phyloP scores from a whole-genome alignment of 148 eudicot genomes.

The Fagopyrum esculentum region DNA sequence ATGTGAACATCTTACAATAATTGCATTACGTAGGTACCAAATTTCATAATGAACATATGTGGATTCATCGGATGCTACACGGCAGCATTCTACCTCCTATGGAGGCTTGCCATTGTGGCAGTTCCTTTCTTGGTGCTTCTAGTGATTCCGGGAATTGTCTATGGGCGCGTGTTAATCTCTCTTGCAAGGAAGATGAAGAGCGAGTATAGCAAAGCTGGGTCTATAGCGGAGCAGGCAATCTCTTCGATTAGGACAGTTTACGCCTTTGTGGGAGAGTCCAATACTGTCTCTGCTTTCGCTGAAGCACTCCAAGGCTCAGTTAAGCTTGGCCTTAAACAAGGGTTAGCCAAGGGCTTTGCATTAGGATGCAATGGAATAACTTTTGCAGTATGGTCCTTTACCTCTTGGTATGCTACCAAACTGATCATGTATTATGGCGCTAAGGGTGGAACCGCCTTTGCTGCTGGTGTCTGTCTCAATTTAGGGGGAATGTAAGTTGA shows the following conservation, averaged over 20 bases:
- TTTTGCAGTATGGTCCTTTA: constrained; percentile 12
- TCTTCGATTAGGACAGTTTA: constrained; percentile 15
- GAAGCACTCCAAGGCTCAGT: constrained; percentile 4
- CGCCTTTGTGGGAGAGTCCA: constrained; percentile 13
- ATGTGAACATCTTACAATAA: too few relatives aligned
- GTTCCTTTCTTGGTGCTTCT: constrained; percentile 22
- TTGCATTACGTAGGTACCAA: not conserved
- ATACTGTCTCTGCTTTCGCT: not conserved
- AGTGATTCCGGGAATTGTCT: too few relatives aligned
- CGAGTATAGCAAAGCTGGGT: too few relatives aligned
- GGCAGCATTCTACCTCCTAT: constrained; percentile 17
- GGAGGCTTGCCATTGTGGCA: constrained; percentile 29
- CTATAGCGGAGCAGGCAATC: not conserved
- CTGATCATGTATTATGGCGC: not conserved
- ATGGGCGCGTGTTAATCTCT: too few relatives aligned
- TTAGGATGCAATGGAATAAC: constrained; percentile 13
- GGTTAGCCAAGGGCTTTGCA: constrained; percentile 14
- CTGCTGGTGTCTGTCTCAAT: constrained; percentile 33
- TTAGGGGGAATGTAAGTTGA: constrained; percentile 66
- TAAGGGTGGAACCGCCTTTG: constrained; percentile 11
- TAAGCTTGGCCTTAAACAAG: constrained; percentile 16
- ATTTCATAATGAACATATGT: constrained; percentile 19
- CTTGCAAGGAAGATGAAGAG: too few relatives aligned
- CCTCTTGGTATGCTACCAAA: constrained; percentile 14
- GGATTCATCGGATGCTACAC: constrained; percentile 19